Evolutionary conservation across 352 stramenopile species (phyloP), one percentile per base, ranked within the genome.

Genomic region (Phytophthora pinifolia): DNA sequence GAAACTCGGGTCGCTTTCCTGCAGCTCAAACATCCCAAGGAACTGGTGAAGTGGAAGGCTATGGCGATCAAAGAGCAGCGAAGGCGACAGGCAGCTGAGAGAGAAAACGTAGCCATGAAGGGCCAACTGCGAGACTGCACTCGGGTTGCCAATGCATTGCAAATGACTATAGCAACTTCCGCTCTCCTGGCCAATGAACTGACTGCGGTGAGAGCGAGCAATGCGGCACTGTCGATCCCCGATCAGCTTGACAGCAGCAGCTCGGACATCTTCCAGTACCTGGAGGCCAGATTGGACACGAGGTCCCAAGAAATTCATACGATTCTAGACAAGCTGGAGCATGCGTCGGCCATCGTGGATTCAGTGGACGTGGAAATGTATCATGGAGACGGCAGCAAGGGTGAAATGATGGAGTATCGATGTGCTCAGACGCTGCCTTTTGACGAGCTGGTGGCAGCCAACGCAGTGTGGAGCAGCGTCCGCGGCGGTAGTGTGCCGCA

Each of bases 91-190:
- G 22, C 4, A 18, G 30, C 41, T 8, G 18, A 46, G 29, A 6
- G n/a, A 3, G 20, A 50, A 34, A 59, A 59, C 14, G n/a, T 14
- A 22, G n/a, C 20, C 4, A 20, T 59, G 17, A 51, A 51, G 14
- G 6, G 10, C 0, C 2, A 51, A 34, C 20, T 59, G 1, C 41
- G n/a, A 31, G 12, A 20, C 14, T 45, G 30, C 10, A 3, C 38
- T n/a, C 41, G 14, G 10, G 9, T 25, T 4, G 36, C 32, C 10
- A 36, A 27, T 4, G 22, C 35, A 15, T 39, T 39, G 34, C 34
- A 39, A 39, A 15, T 0, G 22, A 27, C 22, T 27, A 27, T 27
- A 27, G 22, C 22, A 27, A 27, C 22, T 27, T 27, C 22, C 22
- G 22, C 22, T 27, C 22, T 27, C 2, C 22, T 6, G 22, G 22